These are phyloP conservation scores for Dentipellis sp. DNA, from an alignment of 768 basidiomycete species.

Conservation along the genomic window DNA sequence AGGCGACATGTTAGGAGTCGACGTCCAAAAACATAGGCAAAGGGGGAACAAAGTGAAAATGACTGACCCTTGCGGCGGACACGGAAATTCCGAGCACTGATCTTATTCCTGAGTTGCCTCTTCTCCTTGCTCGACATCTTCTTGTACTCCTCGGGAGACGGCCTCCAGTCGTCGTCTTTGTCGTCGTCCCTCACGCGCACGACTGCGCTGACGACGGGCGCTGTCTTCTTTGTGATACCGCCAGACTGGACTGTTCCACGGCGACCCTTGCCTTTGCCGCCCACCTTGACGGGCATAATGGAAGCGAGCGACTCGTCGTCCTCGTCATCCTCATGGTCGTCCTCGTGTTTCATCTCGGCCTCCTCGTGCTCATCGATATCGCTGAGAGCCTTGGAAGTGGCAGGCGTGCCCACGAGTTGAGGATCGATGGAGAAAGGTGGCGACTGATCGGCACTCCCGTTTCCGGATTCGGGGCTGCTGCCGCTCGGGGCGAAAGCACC, in stretches of 20 bases:
- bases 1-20: not conserved
- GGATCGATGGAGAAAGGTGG: slow-evolving; percentile 56
- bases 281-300: slow-evolving; percentile 21
- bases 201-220: slow-evolving; percentile 18
- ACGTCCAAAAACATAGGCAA: not conserved
- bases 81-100: slow-evolving; percentile 91
- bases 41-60: not conserved
- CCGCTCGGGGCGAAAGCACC: slow-evolving; percentile 21
- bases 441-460: slow-evolving; percentile 16
- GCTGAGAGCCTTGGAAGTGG: slow-evolving; percentile 33
- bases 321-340: slow-evolving; percentile 26
- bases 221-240: slow-evolving; percentile 56
- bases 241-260: slow-evolving; percentile 67
- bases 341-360: slow-evolving; percentile 18
- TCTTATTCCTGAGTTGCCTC: slow-evolving; percentile 93
- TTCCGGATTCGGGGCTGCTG: slow-evolving; percentile 19
- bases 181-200: slow-evolving; percentile 37
- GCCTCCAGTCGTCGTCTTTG: slow-evolving; percentile 73
- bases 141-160: slow-evolving; percentile 86
- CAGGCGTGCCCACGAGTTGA: slow-evolving; percentile 62
- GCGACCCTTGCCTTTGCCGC: slow-evolving; percentile 43
- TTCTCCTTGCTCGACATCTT: slow-evolving; percentile 96
- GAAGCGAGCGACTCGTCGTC: slow-evolving; percentile 19
- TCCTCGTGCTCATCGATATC: slow-evolving; percentile 31
- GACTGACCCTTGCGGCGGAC: slow-evolving; percentile 79